Conservation (phyloP, 2,329 filamentous ascomycete genomes). For the Sporothrix mexicana region DNA sequence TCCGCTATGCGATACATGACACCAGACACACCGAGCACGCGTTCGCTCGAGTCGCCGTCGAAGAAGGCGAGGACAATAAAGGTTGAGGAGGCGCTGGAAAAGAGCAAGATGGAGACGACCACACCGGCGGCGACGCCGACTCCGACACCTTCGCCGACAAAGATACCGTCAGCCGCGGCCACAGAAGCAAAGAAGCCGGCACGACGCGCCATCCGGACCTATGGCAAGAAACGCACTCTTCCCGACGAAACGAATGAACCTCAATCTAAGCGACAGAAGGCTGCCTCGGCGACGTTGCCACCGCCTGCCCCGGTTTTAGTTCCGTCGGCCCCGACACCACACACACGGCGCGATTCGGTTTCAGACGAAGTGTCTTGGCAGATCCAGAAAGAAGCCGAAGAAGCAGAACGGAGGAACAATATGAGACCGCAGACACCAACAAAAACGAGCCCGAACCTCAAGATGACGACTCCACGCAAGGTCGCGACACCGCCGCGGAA, state of each 20-base stretch:
- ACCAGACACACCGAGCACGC: constrained; percentile 35
- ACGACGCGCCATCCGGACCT: constrained; percentile 36
- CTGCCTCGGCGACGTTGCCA: background rate
- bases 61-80: constrained; percentile 32
- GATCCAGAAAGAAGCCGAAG: constrained; percentile 28
- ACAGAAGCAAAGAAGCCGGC: background rate
- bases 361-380: constrained; percentile 30
- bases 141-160: constrained; percentile 10
- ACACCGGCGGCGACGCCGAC: constrained; percentile 24
- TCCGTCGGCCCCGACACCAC: background rate
- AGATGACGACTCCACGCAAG: background rate
- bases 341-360: background rate
- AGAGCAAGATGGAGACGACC: constrained; percentile 10
- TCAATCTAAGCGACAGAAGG: constrained; percentile 22
- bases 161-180: background rate
- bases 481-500: background rate
- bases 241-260: background rate
- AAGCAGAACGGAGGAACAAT: constrained; percentile 12
- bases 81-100: background rate
- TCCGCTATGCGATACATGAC: constrained; percentile 34
- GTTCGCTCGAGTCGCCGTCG: constrained; percentile 30
- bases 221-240: constrained; percentile 36
- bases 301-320: background rate
- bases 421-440: background rate
- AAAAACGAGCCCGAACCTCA: background rate